phyloP scores from a whole-genome alignment of 441 rosid genomes.

The Gossypium trilobum region DNA sequence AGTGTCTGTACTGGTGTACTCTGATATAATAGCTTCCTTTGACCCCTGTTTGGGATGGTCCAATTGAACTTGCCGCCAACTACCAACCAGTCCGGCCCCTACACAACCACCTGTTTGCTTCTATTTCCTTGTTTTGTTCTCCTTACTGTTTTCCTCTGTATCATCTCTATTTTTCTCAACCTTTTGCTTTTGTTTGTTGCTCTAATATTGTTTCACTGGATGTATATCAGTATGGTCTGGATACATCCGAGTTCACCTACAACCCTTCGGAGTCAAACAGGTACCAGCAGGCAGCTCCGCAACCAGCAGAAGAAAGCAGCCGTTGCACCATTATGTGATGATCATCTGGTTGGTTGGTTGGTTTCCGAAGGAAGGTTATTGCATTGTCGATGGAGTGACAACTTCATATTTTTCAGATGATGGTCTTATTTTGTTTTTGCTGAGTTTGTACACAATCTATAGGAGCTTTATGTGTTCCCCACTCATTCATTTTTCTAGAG shows the following conservation, averaged over 20 bases:
- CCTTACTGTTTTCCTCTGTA: background rate
- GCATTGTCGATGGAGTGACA: slow-evolving; percentile 12
- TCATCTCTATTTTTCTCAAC: background rate
- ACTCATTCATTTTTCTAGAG: background rate
- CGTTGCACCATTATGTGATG: slow-evolving; percentile 84
- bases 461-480: slow-evolving; percentile 16
- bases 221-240: slow-evolving; percentile 76
- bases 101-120: background rate
- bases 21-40: background rate
- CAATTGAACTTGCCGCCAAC: background rate
- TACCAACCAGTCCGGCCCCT: background rate
- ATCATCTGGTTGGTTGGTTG: background rate
- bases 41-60: background rate
- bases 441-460: slow-evolving; percentile 26
- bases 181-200: slow-evolving; percentile 4
- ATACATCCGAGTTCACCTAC: slow-evolving; percentile 93
- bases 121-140: background rate
- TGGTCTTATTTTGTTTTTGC: background rate
- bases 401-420: slow-evolving; percentile 14
- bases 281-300: slow-evolving; percentile 59
- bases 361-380: slow-evolving; percentile 5
- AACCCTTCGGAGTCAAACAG: slow-evolving; percentile 79
- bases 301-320: slow-evolving; percentile 71
- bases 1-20: background rate
- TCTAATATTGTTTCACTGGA: slow-evolving; percentile 14